A percentile compares a stretch with the other conserved stretches of the same genome.
phyloP scores from a whole-genome alignment of 2,329 filamentous ascomycete species.

The Trichoderma harzianum region DNA sequence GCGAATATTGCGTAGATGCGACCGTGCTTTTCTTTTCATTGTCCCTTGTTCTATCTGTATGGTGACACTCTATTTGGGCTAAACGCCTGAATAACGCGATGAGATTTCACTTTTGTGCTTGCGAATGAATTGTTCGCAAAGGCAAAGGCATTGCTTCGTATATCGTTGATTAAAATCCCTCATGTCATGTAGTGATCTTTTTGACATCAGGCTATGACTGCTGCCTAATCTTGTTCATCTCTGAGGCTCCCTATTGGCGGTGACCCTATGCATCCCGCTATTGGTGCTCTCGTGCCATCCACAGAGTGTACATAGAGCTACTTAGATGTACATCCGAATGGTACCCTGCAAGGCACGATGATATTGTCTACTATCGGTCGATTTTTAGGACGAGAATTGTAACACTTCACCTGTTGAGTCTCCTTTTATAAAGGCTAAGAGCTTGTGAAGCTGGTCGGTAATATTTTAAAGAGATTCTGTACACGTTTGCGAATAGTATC shows the following conservation, averaged over 20 bases:
- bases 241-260: neutral
- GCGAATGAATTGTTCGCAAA: neutral
- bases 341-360: neutral
- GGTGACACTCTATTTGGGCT: neutral
- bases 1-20: neutral
- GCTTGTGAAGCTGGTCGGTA: too few species aligned
- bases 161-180: neutral
- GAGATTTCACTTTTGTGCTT: neutral
- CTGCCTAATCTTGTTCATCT: neutral
- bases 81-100: neutral
- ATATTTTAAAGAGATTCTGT: too few species aligned
- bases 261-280: neutral
- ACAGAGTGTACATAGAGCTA: neutral
- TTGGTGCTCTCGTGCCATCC: neutral
- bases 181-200: neutral
- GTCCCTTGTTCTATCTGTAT: neutral
- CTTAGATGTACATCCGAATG: neutral
- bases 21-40: neutral
- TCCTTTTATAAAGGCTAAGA: fast-evolving
- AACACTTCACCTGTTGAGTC: too few species aligned
- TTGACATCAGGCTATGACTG: neutral
- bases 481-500: too few species aligned
- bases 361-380: neutral
- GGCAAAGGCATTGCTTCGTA: neutral
- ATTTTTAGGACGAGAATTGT: neutral